Conservation (phyloP, 148 eudicot species). For the Vaccinium corymbosum region DNA sequence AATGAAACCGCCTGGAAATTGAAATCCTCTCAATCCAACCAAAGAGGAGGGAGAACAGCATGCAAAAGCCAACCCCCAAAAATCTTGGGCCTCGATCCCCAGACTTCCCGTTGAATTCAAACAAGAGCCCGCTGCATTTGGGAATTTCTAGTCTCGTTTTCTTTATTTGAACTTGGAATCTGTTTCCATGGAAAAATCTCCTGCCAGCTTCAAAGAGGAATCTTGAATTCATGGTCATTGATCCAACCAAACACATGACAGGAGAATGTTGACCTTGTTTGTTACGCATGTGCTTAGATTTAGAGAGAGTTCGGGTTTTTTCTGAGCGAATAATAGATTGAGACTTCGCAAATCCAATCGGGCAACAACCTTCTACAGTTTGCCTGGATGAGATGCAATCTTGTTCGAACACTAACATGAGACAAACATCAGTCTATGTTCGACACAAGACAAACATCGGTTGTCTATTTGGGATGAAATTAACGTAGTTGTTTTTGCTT, state of each 20-base stretch:
- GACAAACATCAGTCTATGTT: neutral
- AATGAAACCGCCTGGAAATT: conserved; percentile 20
- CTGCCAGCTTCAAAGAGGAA: neutral
- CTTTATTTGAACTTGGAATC: neutral
- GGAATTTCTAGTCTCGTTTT: neutral
- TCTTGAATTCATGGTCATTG: neutral
- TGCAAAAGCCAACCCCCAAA: neutral
- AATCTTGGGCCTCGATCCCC: neutral
- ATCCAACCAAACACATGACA: neutral
- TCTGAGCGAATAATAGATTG: neutral
- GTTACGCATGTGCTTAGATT: neutral
- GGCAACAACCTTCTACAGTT: neutral
- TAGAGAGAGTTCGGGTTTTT: neutral
- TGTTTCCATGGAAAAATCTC: neutral
- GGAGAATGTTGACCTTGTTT: neutral
- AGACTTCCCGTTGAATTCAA: neutral
- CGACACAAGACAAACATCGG: neutral
- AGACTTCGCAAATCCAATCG: neutral
- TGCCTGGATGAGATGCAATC: neutral
- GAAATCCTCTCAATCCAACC: conserved; percentile 25
- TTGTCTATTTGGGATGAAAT: neutral
- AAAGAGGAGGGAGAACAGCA: neutral
- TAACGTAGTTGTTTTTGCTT: too few species aligned
- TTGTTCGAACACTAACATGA: neutral
- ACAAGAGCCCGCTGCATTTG: neutral